Percentiles rank a stretch among this genome's conserved stretches.
Evolutionary conservation across 805 yeast genomes (phyloP).

Genomic region (Wickerhamomyces alni): DNA sequence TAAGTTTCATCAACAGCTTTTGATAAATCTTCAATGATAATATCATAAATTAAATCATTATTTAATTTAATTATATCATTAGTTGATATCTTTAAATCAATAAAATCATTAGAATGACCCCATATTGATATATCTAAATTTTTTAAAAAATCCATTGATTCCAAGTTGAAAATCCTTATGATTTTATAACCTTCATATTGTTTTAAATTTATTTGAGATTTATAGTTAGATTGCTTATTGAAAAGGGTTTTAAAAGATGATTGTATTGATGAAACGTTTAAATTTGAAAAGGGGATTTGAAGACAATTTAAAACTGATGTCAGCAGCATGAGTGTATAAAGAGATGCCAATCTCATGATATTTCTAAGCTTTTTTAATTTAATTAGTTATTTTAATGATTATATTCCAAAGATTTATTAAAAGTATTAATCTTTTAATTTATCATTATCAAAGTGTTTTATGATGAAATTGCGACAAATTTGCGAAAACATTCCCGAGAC

Average conservation of each 20-base stretch:
- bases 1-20: slow-evolving; percentile 50
- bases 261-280: not conserved
- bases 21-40: slow-evolving; percentile 51
- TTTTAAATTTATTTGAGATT: slow-evolving; percentile 10
- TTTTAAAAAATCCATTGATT: slow-evolving; percentile 1
- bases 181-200: slow-evolving; percentile 17
- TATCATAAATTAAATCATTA: slow-evolving; percentile 24
- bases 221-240: not conserved
- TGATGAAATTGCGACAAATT: too few relatives aligned
- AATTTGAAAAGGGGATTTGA: not conserved
- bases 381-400: too few relatives aligned
- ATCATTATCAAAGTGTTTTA: too few relatives aligned
- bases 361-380: too few relatives aligned
- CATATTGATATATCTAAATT: slow-evolving; percentile 29
- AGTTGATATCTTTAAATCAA: slow-evolving; percentile 35
- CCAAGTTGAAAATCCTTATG: slow-evolving; percentile 10
- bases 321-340: too few relatives aligned
- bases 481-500: too few relatives aligned
- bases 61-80: slow-evolving; percentile 3
- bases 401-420: too few relatives aligned
- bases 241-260: too few relatives aligned
- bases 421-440: too few relatives aligned
- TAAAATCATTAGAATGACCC: slow-evolving; percentile 40
- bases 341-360: too few relatives aligned
- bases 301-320: too few relatives aligned